These are phyloP conservation scores for Amylocystis lapponica DNA, from an alignment of 768 basidiomycete genomes.

Conservation along the genomic window DNA sequence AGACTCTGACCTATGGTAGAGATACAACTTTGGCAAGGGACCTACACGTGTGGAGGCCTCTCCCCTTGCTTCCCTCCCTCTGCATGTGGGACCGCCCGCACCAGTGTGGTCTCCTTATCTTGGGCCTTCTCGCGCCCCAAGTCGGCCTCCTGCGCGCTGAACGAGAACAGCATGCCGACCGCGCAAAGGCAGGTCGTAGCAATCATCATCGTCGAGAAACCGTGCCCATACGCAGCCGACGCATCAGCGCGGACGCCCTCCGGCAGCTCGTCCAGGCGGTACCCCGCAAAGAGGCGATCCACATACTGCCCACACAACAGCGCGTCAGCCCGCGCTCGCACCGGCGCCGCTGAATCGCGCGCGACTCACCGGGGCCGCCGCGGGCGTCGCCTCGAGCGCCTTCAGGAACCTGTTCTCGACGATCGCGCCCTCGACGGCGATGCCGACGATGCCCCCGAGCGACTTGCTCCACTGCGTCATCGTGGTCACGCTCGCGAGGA, in stretches of 20 bases:
- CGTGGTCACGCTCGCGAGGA: conserved; percentile 5
- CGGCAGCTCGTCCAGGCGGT: neutral
- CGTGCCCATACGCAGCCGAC: conserved; percentile 1
- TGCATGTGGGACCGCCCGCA: too few relatives aligned
- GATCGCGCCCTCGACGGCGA: conserved; percentile 5
- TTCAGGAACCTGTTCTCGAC: conserved; percentile 3
- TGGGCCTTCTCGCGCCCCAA: too few relatives aligned
- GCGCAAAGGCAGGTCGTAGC: conserved; percentile 1
- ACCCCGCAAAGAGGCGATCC: neutral
- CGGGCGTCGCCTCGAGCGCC: neutral
- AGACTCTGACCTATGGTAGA: too few relatives aligned
- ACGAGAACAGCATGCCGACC: too few relatives aligned
- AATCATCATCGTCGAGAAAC: conserved; percentile 4
- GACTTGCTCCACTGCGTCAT: conserved; percentile 10
- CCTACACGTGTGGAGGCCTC: too few relatives aligned
- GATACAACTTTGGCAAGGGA: too few relatives aligned
- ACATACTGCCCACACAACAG: too few relatives aligned
- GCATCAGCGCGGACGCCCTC: neutral
- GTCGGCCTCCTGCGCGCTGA: too few relatives aligned
- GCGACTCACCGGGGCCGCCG: conserved; percentile 1
- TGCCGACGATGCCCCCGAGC: conserved; percentile 5
- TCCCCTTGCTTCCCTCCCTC: too few relatives aligned
- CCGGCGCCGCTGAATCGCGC: too few relatives aligned
- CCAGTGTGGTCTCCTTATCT: too few relatives aligned
- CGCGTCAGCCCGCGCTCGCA: too few relatives aligned